Conservation (phyloP, 768 basidiomycete genomes). For the Leccinum pellstonianum region DNA sequence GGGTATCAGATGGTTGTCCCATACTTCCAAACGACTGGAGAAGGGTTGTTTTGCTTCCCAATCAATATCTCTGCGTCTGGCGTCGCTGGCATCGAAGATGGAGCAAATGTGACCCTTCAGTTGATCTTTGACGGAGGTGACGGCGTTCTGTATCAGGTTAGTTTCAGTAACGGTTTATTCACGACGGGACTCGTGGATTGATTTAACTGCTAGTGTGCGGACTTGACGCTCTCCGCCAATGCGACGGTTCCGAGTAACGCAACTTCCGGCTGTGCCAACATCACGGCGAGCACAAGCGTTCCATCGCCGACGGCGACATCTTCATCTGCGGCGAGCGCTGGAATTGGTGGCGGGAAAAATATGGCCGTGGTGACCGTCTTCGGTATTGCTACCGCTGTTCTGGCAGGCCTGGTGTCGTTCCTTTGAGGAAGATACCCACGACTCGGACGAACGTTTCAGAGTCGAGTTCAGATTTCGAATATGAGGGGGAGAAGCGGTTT, state of each 20-base stretch:
- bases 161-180: neutral
- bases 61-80: conserved; percentile 54
- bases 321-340: conserved; percentile 2
- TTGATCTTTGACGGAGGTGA: conserved; percentile 70
- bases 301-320: conserved; percentile 18
- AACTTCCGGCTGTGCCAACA: conserved; percentile 34
- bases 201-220: conserved; percentile 59
- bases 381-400: conserved; percentile 8
- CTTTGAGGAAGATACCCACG: conserved; percentile 10
- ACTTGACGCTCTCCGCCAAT: conserved; percentile 63
- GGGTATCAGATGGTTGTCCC: conserved; percentile 39
- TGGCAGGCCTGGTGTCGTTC: conserved; percentile 11
- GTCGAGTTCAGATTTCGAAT: neutral
- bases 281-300: conserved; percentile 21
- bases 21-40: conserved; percentile 50
- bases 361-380: neutral
- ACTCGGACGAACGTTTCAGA: neutral
- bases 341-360: conserved; percentile 18
- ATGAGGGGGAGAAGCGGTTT: neutral
- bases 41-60: conserved; percentile 66
- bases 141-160: conserved; percentile 65
- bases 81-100: conserved; percentile 52
- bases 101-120: conserved; percentile 74
- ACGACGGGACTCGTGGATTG: neutral
- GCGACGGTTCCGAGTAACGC: conserved; percentile 48